These are phyloP conservation scores for Leccinum angustisporum DNA, from an alignment of 1,284 basidiomycete species.

Conservation along the genomic window DNA sequence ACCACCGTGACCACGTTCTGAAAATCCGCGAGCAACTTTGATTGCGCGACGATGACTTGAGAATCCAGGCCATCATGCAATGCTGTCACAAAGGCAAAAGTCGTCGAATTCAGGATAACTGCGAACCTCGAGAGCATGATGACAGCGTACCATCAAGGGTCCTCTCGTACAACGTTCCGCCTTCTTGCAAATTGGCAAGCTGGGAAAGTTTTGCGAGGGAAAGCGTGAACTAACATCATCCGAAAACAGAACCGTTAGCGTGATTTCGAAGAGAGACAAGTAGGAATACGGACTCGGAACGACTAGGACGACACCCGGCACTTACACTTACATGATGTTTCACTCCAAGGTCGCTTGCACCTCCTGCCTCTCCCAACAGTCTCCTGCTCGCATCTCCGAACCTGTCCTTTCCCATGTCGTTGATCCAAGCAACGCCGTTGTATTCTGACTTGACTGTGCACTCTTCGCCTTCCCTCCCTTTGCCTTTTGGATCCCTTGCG, in stretches of 20 bases:
- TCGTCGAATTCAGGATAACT: slow-evolving; percentile 3
- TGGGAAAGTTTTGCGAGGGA: slow-evolving; percentile 89
- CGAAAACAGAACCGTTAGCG: slow-evolving; percentile 8
- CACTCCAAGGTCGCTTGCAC: slow-evolving; percentile 58
- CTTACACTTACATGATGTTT: slow-evolving; percentile 61
- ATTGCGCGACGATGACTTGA: slow-evolving; percentile 59
- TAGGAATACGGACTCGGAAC: background rate
- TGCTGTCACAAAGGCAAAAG: slow-evolving; percentile 36
- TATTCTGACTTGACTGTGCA: slow-evolving; percentile 19
- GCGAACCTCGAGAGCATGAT: background rate
- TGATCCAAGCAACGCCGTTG: slow-evolving; percentile 84
- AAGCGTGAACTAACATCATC: slow-evolving; percentile 68
- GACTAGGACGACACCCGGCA: too few relatives aligned
- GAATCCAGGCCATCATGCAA: slow-evolving; percentile 77
- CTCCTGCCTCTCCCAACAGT: slow-evolving; percentile 60
- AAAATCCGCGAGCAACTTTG: slow-evolving; percentile 60
- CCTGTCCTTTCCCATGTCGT: slow-evolving; percentile 75
- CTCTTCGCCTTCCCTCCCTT: slow-evolving; percentile 24
- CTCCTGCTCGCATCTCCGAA: slow-evolving; percentile 67
- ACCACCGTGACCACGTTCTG: slow-evolving; percentile 39
- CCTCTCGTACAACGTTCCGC: slow-evolving; percentile 41
- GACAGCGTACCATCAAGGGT: slow-evolving; percentile 50
- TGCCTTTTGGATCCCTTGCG: slow-evolving; percentile 33
- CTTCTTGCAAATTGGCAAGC: slow-evolving; percentile 71
- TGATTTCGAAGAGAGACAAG: background rate